These are phyloP conservation scores for Steccherinum ochraceum DNA, from an alignment of 768 basidiomycete genomes.

Conservation along the genomic window DNA sequence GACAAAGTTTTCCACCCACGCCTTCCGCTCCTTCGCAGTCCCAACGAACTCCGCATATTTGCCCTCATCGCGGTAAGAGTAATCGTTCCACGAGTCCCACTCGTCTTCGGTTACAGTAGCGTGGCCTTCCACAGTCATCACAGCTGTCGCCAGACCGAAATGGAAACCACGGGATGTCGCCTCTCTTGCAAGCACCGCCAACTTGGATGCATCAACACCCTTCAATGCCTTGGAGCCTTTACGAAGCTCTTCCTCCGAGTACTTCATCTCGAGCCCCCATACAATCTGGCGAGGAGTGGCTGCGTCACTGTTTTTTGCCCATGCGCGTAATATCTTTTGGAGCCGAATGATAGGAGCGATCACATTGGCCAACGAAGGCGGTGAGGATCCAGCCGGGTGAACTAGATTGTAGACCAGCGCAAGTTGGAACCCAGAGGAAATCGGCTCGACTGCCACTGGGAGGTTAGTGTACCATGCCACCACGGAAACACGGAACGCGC, in stretches of 20 bases:
- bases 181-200: constrained; percentile 26
- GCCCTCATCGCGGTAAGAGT: constrained; percentile 7
- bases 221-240: constrained; percentile 29
- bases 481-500: constrained; percentile 28
- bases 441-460: constrained; percentile 40
- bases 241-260: constrained; percentile 22
- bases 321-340: constrained; percentile 29
- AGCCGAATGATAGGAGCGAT: constrained; percentile 17
- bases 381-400: constrained; percentile 22
- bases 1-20: constrained; percentile 11
- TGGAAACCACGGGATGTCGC: constrained; percentile 28
- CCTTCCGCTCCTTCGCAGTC: constrained; percentile 8
- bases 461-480: constrained; percentile 52
- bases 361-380: constrained; percentile 25
- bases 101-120: constrained; percentile 8
- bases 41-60: constrained; percentile 14
- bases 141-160: constrained; percentile 31
- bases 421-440: constrained; percentile 42
- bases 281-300: constrained; percentile 17
- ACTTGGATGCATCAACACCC: constrained; percentile 30
- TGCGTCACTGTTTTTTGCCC: constrained; percentile 24
- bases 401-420: constrained; percentile 47
- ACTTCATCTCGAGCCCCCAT: constrained; percentile 31
- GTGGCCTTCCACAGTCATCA: constrained; percentile 19
- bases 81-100: too few relatives aligned